These are phyloP conservation scores for Sphenostylis stenocarpa DNA, from an alignment of 306 rosid species.

Conservation along the genomic window DNA sequence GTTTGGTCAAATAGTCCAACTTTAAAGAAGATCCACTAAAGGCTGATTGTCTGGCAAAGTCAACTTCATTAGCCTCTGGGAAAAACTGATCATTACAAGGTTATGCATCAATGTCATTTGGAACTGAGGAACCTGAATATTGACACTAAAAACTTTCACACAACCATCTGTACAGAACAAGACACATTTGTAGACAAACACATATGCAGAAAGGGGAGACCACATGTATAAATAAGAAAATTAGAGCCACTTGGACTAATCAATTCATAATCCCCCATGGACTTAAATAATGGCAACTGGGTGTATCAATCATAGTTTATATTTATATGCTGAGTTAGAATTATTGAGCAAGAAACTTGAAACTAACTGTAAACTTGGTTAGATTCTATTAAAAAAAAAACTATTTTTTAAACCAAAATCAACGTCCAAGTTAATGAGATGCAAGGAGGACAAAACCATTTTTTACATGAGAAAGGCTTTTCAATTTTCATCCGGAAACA, in stretches of 20 bases:
- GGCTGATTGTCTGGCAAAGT: slow-evolving; percentile 76
- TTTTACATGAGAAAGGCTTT: slow-evolving; percentile 2
- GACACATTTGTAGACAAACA: not conserved
- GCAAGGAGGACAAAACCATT: slow-evolving; percentile 6
- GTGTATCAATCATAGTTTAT: not conserved
- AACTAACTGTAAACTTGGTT: slow-evolving; percentile 2
- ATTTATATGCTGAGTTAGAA: not conserved
- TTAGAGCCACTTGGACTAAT: slow-evolving; percentile 17
- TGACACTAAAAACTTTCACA: not conserved
- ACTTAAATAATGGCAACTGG: not conserved
- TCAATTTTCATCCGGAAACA: slow-evolving; percentile 8
- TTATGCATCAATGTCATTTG: slow-evolving; percentile 36
- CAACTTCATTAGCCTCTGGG: slow-evolving; percentile 95
- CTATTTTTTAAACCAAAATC: not conserved
- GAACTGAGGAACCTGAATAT: slow-evolving; percentile 27
- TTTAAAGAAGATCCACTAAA: slow-evolving; percentile 83
- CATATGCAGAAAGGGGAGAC: slow-evolving; percentile 9
- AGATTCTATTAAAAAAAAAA: not conserved
- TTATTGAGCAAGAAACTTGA: not conserved
- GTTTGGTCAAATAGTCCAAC: slow-evolving; percentile 94
- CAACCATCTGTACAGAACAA: slow-evolving; percentile 22
- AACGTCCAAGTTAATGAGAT: slow-evolving; percentile 15
- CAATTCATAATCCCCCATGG: not conserved
- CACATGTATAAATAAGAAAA: slow-evolving; percentile 4
- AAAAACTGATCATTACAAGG: slow-evolving; percentile 71